Conservation (phyloP, 495 filamentous ascomycete species). For the Sphaerosporella brunnea region DNA sequence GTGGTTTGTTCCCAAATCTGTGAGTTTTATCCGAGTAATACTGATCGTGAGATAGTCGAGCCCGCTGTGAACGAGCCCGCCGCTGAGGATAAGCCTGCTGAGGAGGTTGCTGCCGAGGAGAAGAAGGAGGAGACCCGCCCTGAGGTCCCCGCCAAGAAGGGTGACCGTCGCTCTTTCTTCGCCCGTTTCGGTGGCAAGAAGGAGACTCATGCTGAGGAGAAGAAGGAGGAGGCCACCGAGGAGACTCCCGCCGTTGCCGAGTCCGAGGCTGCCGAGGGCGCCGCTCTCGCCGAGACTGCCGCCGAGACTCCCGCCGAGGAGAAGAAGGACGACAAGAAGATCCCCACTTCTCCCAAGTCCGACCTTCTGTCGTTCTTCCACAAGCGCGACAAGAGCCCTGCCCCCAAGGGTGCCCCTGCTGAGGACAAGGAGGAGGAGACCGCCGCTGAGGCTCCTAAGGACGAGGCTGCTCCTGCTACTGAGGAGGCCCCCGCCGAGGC, state of each 20-base stretch:
- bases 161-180: conserved; percentile 33
- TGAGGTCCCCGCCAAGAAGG: conserved; percentile 20
- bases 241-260: conserved; percentile 26
- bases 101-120: conserved; percentile 17
- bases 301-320: conserved; percentile 33
- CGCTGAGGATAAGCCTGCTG: conserved; percentile 12
- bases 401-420: conserved; percentile 6
- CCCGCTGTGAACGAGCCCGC: conserved; percentile 1
- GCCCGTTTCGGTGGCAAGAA: conserved; percentile 35
- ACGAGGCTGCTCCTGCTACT: conserved; percentile 1
- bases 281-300: conserved; percentile 20
- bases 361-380: conserved; percentile 26
- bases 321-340: conserved; percentile 20
- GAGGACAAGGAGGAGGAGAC: conserved; percentile 8
- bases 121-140: conserved; percentile 22
- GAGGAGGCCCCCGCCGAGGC: conserved; percentile 4
- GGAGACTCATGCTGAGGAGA: conserved; percentile 32
- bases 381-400: conserved; percentile 18
- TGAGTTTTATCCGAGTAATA: not conserved
- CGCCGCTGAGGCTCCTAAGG: not conserved
- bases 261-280: conserved; percentile 26
- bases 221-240: conserved; percentile 12
- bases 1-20: conserved; percentile 1
- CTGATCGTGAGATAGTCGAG: conserved; percentile 1
- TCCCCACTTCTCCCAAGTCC: conserved; percentile 35